Base-by-base conservation (phyloP, 2,329 filamentous ascomycete genomes). In the Mycogone perniciosa region DNA sequence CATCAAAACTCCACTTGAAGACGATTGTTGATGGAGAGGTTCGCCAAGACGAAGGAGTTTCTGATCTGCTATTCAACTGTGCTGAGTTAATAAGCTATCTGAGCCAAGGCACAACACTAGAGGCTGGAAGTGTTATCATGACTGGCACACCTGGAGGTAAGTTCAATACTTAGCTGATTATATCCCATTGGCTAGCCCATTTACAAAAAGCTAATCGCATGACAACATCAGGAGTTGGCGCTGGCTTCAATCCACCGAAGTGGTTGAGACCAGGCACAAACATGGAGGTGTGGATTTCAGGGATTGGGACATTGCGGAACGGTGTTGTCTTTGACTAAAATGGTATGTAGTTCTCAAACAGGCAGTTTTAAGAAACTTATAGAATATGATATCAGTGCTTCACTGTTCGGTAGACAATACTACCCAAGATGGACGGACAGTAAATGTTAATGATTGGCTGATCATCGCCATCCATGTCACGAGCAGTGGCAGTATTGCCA, bases 11-110 rank as follows among this genome's bases (percentile, higher is more conserved):
- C 40, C 59, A 63, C 0, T 57, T 82, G 6, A 66, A 61, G 48
- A 81, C 76, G 0, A 62, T 64, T 1, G 64, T 81, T 0, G 72
- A 81, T 54, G 75, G 72, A 0, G 69, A 76, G 39, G 37, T 72
- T 2, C 64, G 75, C 8, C 78, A 82, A 59, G 64, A 70, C 3
- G 62, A 65, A 20, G 50, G 52, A 5, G 60, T 71, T 2, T 57
- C 56, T 0, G 74, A 77, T 55, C 56, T 78, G n/a, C 59, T 76
- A 2, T 77, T 78, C 56, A 69, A 68, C 5, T 67, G 69, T 20
- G 60, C 63, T 3, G 62, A 68, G 33, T 45, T 72, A 4, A 54
- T 72, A 2, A 60, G 62, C 0, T 70, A 70, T 40, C 54, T 74
- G 0, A 71, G 68, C 0, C 60, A 64, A 0, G 73, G 72, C 2